Percentiles rank a stretch among this genome's conserved stretches.
Evolutionary conservation across 441 rosid genomes (phyloP).

Genomic region (Aleurites moluccanus): DNA sequence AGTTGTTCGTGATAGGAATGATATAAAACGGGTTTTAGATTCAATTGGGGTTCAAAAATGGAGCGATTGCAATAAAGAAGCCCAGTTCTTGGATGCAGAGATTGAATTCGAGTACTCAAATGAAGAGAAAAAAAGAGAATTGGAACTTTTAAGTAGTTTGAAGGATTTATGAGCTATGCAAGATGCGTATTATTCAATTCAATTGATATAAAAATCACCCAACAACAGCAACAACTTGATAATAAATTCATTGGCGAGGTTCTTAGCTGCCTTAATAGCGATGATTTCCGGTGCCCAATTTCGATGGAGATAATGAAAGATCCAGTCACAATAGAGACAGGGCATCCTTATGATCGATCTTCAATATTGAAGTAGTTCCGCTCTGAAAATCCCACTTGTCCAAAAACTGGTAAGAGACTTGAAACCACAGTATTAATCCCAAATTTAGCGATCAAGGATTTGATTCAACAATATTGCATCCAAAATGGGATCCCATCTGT

Average conservation of each 20-base stretch:
- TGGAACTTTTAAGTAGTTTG: slow-evolving; percentile 46
- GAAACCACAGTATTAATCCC: slow-evolving; percentile 41
- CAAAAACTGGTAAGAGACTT: slow-evolving; percentile 64
- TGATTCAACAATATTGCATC: slow-evolving; percentile 50
- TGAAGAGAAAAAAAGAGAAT: slow-evolving; percentile 31
- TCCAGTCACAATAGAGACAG: slow-evolving; percentile 67
- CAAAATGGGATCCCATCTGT: slow-evolving; percentile 41
- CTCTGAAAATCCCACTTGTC: slow-evolving; percentile 69
- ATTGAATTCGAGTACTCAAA: slow-evolving; percentile 35
- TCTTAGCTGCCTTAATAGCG: slow-evolving; percentile 39
- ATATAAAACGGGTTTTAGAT: slow-evolving; percentile 40
- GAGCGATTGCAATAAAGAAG: slow-evolving; percentile 63
- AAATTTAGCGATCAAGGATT: slow-evolving; percentile 52
- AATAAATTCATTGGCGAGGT: slow-evolving; percentile 8
- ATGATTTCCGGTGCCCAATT: slow-evolving; percentile 78
- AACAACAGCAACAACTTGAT: slow-evolving; percentile 7
- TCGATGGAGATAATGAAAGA: slow-evolving; percentile 75
- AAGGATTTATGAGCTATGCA: slow-evolving; percentile 52
- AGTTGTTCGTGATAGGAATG: slow-evolving; percentile 35
- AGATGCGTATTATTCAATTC: slow-evolving; percentile 57
- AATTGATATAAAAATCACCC: slow-evolving; percentile 33
- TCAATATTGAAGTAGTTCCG: slow-evolving; percentile 71
- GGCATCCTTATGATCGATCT: slow-evolving; percentile 73
- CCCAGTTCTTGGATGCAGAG: slow-evolving; percentile 54
- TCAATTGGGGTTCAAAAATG: slow-evolving; percentile 52